Evolutionary conservation across 768 basidiomycete genomes (phyloP), one percentile per base, ranked within the genome.

Genomic region (Rhodotorula toruloides): DNA sequence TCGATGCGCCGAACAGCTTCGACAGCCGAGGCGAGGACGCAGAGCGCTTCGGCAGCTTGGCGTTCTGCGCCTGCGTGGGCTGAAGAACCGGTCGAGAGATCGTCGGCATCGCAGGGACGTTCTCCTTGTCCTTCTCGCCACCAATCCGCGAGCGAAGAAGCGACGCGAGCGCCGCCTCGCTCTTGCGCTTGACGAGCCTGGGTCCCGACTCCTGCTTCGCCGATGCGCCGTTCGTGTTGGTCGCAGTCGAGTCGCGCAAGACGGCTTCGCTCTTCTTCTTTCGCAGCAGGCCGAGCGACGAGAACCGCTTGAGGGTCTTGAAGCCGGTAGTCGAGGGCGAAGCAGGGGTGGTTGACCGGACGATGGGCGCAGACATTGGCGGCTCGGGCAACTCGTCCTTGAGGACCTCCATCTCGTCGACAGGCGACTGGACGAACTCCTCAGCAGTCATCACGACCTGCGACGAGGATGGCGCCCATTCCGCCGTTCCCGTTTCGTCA

Each of bases 191-290:
- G 12, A 36, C 21, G 29, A 67, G 29, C 16, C 34, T 25, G 21
- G 31, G 17, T 32, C 40, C 29, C 4, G 27, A 13, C 22, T 58
- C 57, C 10, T 10, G 31, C 5, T 46, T 11, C 3, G 13, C 22
- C 25, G 6, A 46, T 27, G 32, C 25, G 27, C 19, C 36, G 46
- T 11, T 17, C 17, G 17, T 48, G 29, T 29, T 22, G 48, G 29
- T 32, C 19, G 32, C 25, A 3, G 25, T 39, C 36, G 53, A 37
- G 6, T 37, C 36, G 36, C 39, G 43, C 46, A 59, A 56, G 25
- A 46, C 54, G 49, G 31, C 61, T 10, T 67, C 61, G 64, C 63
- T 69, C 62, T 55, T 63, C 19, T 54, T 55, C 47, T 40, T 58
- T 53, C 49, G 50, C 14, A 68, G 53, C 9, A 64, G 27, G 48